These are phyloP conservation scores for Colletotrichum sp. DNA, from an alignment of 2,329 filamentous ascomycete genomes.

Conservation along the genomic window DNA sequence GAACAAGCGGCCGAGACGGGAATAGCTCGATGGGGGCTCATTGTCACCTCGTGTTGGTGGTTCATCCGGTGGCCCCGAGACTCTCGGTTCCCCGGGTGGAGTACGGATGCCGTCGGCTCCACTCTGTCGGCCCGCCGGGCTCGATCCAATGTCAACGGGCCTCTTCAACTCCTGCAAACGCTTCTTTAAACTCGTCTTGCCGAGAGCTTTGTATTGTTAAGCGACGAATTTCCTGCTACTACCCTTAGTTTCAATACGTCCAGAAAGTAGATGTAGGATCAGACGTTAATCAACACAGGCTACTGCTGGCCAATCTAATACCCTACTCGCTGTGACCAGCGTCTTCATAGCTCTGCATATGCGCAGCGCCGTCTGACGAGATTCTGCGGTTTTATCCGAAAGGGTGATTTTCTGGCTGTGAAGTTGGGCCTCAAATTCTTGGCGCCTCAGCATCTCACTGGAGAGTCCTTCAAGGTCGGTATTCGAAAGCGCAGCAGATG, in stretches of 20 bases:
- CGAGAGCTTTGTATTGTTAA: neutral
- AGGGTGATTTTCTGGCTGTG: neutral
- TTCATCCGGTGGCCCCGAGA: neutral
- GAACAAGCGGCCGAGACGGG: neutral
- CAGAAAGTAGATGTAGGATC: neutral
- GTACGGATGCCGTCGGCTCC: neutral
- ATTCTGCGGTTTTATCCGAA: neutral
- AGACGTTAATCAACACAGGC: neutral
- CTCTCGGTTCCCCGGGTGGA: neutral
- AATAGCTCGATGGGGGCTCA: neutral
- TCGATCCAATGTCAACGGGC: neutral
- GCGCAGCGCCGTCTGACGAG: too few relatives aligned
- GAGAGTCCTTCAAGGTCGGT: rapidly evolving
- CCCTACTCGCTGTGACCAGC: neutral
- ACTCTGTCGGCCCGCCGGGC: neutral
- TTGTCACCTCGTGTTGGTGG: neutral
- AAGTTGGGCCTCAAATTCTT: rapidly evolving
- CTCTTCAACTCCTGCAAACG: neutral
- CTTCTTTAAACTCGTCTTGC: neutral
- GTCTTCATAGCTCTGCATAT: neutral
- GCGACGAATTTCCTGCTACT: rapidly evolving
- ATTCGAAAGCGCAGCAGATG: too few relatives aligned
- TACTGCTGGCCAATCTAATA: neutral
- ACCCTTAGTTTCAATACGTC: too few relatives aligned
- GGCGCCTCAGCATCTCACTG: neutral